Conservation (phyloP, 768 basidiomycete genomes). For the Mycena leptocephala region DNA sequence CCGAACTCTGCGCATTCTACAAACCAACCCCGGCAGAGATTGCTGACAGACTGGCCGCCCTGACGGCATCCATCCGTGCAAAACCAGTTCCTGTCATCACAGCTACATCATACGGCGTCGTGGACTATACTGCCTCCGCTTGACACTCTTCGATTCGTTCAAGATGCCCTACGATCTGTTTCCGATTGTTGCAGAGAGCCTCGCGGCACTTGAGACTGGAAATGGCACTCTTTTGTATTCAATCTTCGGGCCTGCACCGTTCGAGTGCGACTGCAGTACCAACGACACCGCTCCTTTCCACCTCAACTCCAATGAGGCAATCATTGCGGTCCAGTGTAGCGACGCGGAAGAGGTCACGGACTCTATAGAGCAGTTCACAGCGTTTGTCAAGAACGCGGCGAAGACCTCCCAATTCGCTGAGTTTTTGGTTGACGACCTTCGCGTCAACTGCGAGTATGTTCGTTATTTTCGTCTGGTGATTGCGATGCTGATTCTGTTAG, state of each 20-base stretch:
- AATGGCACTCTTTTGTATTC: slow-evolving; percentile 39
- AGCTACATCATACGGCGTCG: slow-evolving; percentile 40
- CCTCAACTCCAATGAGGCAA: not conserved
- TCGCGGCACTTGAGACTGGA: slow-evolving; percentile 46
- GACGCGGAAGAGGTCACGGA: slow-evolving; percentile 35
- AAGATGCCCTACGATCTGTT: slow-evolving; percentile 40
- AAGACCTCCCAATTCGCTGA: slow-evolving; percentile 39
- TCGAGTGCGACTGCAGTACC: slow-evolving; percentile 17
- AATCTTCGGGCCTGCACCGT: not conserved
- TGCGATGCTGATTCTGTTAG: not conserved
- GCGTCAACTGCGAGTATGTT: slow-evolving; percentile 39
- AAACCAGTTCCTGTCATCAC: slow-evolving; percentile 41
- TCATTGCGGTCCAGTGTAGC: slow-evolving; percentile 33
- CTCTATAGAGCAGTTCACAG: slow-evolving; percentile 31
- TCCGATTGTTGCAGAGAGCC: slow-evolving; percentile 32
- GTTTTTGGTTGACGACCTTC: slow-evolving; percentile 21
- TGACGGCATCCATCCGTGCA: slow-evolving; percentile 33
- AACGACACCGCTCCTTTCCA: not conserved
- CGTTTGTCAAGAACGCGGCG: slow-evolving; percentile 21
- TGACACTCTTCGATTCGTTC: slow-evolving; percentile 37
- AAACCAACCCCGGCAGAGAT: slow-evolving; percentile 37
- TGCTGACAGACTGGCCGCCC: slow-evolving; percentile 33
- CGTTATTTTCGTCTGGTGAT: not conserved
- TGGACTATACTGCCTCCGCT: slow-evolving; percentile 42
- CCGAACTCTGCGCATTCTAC: slow-evolving; percentile 42